These are phyloP conservation scores for Monosporascus sp. DNA, from an alignment of 2,329 filamentous ascomycete genomes.

Conservation along the genomic window DNA sequence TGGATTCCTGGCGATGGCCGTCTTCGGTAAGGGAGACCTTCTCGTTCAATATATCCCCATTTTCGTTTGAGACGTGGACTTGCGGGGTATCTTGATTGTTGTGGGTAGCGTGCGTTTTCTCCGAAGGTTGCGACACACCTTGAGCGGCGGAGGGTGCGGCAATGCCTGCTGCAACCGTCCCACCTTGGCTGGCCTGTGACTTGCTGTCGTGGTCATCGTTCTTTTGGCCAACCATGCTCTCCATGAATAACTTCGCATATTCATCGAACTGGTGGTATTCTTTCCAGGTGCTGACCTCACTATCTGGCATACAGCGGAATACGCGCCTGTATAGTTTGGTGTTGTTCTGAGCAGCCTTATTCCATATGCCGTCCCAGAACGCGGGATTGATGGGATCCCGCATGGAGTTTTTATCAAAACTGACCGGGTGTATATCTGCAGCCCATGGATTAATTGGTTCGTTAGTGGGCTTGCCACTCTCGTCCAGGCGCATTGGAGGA, in stretches of 20 bases:
- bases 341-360: constrained; percentile 83
- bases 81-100: constrained; percentile 13
- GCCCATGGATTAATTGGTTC: constrained; percentile 47
- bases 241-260: constrained; percentile 73
- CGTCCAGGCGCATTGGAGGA: constrained; percentile 55
- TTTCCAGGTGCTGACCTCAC: constrained; percentile 86
- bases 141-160: constrained; percentile 21
- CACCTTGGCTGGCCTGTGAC: constrained; percentile 23
- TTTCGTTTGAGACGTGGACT: constrained; percentile 11
- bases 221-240: constrained; percentile 56
- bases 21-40: constrained; percentile 13
- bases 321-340: constrained; percentile 90
- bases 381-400: constrained; percentile 74
- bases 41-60: constrained; percentile 14
- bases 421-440: constrained; percentile 66
- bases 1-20: constrained; percentile 10
- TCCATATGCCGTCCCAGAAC: constrained; percentile 89
- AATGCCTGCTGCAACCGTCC: constrained; percentile 16
- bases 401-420: constrained; percentile 89
- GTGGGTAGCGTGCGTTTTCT: constrained; percentile 14
- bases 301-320: constrained; percentile 96
- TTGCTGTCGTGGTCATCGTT: constrained; percentile 47
- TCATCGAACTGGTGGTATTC: constrained; percentile 81
- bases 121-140: constrained; percentile 16
- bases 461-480: constrained; percentile 42